Base-by-base conservation (phyloP, 2,329 filamentous ascomycete species). In the Immersiporthe knoxdaviesiana region DNA sequence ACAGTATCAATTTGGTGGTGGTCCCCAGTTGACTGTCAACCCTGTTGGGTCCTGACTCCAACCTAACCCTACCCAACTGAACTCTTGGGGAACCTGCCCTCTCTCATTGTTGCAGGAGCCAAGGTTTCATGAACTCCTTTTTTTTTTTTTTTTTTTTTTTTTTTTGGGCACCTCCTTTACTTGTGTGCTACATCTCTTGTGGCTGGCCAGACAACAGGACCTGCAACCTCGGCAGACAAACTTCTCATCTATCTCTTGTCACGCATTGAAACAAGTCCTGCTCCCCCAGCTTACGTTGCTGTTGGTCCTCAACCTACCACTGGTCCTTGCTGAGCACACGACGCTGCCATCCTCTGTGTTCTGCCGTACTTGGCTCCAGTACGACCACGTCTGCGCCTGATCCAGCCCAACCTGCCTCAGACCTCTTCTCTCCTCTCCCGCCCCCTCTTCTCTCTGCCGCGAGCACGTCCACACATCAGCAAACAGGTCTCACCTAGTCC, bases 381-480 rank as follows among this genome's bases (percentile, higher is more conserved):
- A 60, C 65, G 41, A 68, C 61, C 58, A 52, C 68, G 65, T 59
- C 67, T 61, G 61, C 66, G n/a, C 68, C 68, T 59, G 41, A 67
- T 59, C 74, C 72, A 58, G 74, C 74, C 21, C 67, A 71, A 50
- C 75, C 74, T 24, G 68, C 72, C 37, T 76, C 74, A 10, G 74
- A 77, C 27, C 73, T 75, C 58, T 75, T 76, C 24, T 73, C 50
- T 75, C 77, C 65, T 41, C 56, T 6, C 61, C n/a, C 68, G 68
- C 50, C 68, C 71, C 44, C 59, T 27, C 56, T 10, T 69, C 50
- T 68, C 71, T 44, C 59, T 27, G 64, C 68, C 47, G 63, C 58
- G 81, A 81, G 47, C 82, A 81, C 35, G 75, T 79, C 62, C 81
- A 83, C 72, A 81, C 41, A 27, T 63, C 39, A 50, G n/a, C 61